Conservation (phyloP, 2,329 filamentous ascomycete genomes). For the Tetracladium maxilliforme region DNA sequence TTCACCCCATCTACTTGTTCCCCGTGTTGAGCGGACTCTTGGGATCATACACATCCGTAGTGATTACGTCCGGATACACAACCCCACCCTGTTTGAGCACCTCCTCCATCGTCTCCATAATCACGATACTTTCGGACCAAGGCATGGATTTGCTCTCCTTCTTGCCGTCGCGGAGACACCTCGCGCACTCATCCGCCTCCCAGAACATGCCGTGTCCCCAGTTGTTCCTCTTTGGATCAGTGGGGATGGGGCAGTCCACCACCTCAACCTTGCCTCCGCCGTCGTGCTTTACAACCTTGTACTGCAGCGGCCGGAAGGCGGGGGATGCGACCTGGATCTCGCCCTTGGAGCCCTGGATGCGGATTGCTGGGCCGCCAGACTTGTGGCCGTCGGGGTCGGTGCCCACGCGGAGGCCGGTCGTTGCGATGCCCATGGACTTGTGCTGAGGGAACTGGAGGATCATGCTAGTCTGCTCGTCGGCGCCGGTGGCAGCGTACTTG, state of each 20-base stretch:
- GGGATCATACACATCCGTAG: conserved; percentile 41
- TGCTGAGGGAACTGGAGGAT: conserved; percentile 44
- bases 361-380: conserved; percentile 35
- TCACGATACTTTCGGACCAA: conserved; percentile 47
- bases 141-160: conserved; percentile 42
- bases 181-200: conserved; percentile 55
- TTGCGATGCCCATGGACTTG: conserved; percentile 45
- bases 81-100: conserved; percentile 47
- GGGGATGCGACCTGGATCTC: conserved; percentile 50
- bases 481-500: conserved; percentile 43
- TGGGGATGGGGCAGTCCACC: conserved; percentile 26
- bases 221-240: conserved; percentile 6
- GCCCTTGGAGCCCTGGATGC: conserved; percentile 50
- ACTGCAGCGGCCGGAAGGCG: conserved; percentile 38
- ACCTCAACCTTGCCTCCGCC: conserved; percentile 17
- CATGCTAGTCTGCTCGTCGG: conserved; percentile 49
- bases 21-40: conserved; percentile 48
- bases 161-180: conserved; percentile 46
- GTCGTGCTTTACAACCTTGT: conserved; percentile 29
- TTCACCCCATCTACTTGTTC: conserved; percentile 7
- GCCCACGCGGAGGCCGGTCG: conserved; percentile 31
- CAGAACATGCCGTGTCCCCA: conserved; percentile 54
- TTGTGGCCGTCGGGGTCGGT: conserved; percentile 28
- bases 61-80: conserved; percentile 50
- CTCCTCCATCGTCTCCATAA: conserved; percentile 62